Percentiles rank a stretch among this genome's conserved stretches.
Conservation (phyloP, 73 alveolate species). For the Paraurostyla sp. region DNA sequence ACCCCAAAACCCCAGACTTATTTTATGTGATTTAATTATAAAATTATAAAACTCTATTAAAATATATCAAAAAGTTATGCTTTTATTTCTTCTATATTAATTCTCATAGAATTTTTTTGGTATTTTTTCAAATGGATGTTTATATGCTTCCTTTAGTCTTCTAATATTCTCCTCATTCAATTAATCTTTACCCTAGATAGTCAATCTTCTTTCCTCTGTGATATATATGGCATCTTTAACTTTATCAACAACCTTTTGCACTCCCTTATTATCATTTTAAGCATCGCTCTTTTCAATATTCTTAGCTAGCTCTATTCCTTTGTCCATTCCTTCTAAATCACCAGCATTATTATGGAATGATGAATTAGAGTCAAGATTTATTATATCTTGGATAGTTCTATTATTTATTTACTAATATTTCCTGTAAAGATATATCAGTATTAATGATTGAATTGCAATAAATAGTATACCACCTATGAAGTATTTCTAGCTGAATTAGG, state of each 20-base stretch:
- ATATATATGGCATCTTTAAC: constrained; percentile 22
- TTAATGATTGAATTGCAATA: constrained; percentile 14
- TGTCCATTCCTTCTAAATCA: too few species aligned
- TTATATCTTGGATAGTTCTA: background rate
- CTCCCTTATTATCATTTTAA: background rate
- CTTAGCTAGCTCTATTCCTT: too few species aligned
- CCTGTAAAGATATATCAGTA: background rate
- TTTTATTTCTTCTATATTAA: too few species aligned
- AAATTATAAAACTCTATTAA: too few species aligned
- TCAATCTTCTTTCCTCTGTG: constrained; percentile 51
- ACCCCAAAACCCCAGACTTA: too few species aligned
- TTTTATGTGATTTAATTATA: too few species aligned
- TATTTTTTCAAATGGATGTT: constrained; percentile 55
- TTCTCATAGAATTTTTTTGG: too few species aligned
- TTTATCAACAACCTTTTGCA: background rate
- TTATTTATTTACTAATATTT: background rate
- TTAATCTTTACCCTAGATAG: constrained; percentile 34
- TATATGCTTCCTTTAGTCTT: constrained; percentile 31
- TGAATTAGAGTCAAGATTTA: too few species aligned
- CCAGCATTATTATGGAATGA: too few species aligned
- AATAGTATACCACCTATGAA: constrained; percentile 49
- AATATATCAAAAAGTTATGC: too few species aligned
- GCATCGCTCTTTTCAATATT: too few species aligned
- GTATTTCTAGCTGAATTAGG: background rate
- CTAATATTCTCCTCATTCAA: constrained; percentile 26